Conservation (phyloP, 441 rosid species). For the Francoa sonchifolia region DNA sequence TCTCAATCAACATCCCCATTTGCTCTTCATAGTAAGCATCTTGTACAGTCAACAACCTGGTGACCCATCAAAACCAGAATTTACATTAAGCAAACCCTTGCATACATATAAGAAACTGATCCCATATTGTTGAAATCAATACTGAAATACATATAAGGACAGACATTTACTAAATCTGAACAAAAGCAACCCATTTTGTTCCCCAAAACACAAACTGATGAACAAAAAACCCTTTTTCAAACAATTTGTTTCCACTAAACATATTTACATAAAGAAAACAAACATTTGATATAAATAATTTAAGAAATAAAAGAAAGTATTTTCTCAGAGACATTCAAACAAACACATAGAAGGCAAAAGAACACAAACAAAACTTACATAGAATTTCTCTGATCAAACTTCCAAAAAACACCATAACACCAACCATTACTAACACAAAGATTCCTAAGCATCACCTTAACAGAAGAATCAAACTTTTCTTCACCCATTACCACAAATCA, state of each 20-base stretch:
- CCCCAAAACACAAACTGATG: not conserved
- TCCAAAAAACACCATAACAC: slow-evolving; percentile 76
- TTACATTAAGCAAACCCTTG: slow-evolving; percentile 8
- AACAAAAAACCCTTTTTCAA: not conserved
- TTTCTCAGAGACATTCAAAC: not conserved
- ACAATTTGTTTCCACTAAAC: slow-evolving; percentile 1
- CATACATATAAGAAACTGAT: not conserved
- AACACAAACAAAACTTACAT: slow-evolving; percentile 30
- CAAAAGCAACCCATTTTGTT: too few relatives aligned
- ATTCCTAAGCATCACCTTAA: slow-evolving; percentile 42
- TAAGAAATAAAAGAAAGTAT: too few relatives aligned
- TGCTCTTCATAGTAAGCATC: slow-evolving; percentile 58
- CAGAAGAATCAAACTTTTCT: slow-evolving; percentile 31
- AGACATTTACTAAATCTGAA: not conserved
- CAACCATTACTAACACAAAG: slow-evolving; percentile 71
- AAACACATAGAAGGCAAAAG: not conserved
- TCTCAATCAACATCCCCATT: slow-evolving; percentile 31
- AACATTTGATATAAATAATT: too few relatives aligned
- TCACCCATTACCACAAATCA: slow-evolving; percentile 16
- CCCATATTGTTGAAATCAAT: not conserved
- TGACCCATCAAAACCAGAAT: slow-evolving; percentile 12
- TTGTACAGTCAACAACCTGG: slow-evolving; percentile 64
- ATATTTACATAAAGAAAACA: slow-evolving; percentile 4
- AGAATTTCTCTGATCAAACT: slow-evolving; percentile 52
- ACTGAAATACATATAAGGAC: not conserved